Base-by-base conservation (phyloP, 495 filamentous ascomycete genomes). In the Xylaria palmicola region DNA sequence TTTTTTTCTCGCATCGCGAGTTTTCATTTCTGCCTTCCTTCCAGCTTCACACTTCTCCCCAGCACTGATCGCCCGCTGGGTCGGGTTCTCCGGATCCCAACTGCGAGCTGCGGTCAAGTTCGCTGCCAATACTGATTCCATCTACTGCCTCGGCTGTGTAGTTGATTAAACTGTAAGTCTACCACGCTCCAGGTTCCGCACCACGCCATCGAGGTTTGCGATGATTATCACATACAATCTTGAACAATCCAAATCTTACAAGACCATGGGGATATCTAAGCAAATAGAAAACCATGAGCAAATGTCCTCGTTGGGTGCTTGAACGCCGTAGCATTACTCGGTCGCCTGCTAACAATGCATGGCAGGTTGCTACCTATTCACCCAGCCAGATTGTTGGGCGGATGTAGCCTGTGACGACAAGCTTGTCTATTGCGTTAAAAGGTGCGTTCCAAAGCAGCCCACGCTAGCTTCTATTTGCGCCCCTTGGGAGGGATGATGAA, bases 211-310 rank as follows among this genome's bases (percentile, higher is more conserved):
- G 52, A 68, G 68, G 65, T 45, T 77, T 79, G 80, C 83, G 78
- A 76, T 87, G 79, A 83, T 76, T 77, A 80, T 59, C 41, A 48
- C 72, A 73, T 81, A 72, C 72, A 51, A 59, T 44, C 64, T 73
- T 74, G 86, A 90, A 90, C 86, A 91, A 90, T 91, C 88, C 87
- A 91, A 90, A 72, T 86, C 89, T 86, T 86, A 92, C 77, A 84
- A 72, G 75, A 63, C 77, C 80, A 77, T 90, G 88, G 82, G 86
- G 88, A 90, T 75, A 70, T 65, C 70, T 65, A 72, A 71, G 72
- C 68, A 81, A 86, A 80, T 84, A 32, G 86, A 80, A 87, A 86
- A 85, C 81, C 73, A 86, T 90, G 88, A 90, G 76, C 79, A 75
- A 77, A 68, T 44, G 7, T 17, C 41, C 12, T 68, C 48, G 24